Percentiles rank a stretch among this genome's conserved stretches.
phyloP scores from a whole-genome alignment of 208 protist genomes.

The Lotmaria passim region DNA sequence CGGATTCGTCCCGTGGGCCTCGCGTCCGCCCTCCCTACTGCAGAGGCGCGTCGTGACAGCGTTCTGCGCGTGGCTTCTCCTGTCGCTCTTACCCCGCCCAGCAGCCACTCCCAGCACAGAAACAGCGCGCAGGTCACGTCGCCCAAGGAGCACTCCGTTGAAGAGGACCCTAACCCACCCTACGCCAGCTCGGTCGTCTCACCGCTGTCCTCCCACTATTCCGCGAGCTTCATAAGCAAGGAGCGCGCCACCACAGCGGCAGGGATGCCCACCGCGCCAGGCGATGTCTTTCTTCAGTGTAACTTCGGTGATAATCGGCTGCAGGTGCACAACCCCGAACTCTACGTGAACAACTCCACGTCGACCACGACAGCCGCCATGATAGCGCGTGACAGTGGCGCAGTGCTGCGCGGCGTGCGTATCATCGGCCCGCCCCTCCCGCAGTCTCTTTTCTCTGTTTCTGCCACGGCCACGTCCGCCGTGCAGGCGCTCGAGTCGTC shows the following conservation, averaged over 20 bases:
- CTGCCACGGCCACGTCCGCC: too few species aligned
- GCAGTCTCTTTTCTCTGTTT: conserved; percentile 3
- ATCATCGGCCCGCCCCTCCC: conserved; percentile 16
- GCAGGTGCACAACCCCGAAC: conserved; percentile 11
- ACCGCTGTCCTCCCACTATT: not conserved
- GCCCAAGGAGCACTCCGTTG: not conserved
- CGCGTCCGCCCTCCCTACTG: not conserved
- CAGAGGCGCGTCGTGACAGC: not conserved
- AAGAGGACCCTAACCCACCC: not conserved
- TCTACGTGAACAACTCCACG: not conserved
- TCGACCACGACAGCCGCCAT: not conserved
- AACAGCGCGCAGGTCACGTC: not conserved
- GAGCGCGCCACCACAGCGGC: not conserved
- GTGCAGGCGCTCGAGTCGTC: too few species aligned
- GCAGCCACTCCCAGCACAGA: conserved; percentile 1
- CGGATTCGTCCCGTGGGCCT: conserved; percentile 10
- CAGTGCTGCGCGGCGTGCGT: not conserved
- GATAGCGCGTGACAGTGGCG: not conserved
- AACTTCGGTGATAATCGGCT: not conserved
- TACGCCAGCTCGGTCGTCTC: not conserved
- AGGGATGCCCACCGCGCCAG: not conserved
- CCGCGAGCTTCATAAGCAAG: not conserved
- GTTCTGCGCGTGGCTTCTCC: not conserved
- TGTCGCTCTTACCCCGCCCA: not conserved
- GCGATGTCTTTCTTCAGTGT: conserved; percentile 15